Evolutionary conservation across 305 asterid species (phyloP).

Genomic region (Solanum hybrid): DNA sequence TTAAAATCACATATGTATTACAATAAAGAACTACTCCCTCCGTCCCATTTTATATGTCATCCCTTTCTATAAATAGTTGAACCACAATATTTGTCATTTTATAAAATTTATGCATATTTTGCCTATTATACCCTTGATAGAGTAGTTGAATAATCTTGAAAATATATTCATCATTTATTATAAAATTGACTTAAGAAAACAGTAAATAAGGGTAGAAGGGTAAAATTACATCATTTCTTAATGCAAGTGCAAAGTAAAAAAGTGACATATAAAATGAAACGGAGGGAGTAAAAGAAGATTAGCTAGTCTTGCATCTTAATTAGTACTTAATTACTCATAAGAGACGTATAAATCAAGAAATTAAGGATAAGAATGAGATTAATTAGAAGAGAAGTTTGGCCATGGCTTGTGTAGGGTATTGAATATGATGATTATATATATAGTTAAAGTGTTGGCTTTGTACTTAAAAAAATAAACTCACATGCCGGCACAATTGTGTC

Average conservation of each 20-base stretch:
- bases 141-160: too few species aligned
- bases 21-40: not conserved
- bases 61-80: too few species aligned
- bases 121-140: too few species aligned
- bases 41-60: too few species aligned
- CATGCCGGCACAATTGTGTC: constrained; percentile 27
- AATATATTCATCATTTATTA: too few species aligned
- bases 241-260: too few species aligned
- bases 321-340: not conserved
- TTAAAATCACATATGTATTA: constrained; percentile 6
- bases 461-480: constrained; percentile 12
- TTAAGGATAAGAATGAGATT: not conserved
- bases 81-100: too few species aligned
- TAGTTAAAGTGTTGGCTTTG: constrained; percentile 15
- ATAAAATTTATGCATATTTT: too few species aligned
- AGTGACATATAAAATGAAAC: too few species aligned
- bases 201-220: too few species aligned
- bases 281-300: not conserved
- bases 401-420: not conserved
- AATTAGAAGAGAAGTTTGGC: constrained; percentile 2
- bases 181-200: too few species aligned
- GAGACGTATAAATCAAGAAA: not conserved
- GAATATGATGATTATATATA: not conserved
- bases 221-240: too few species aligned
- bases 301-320: not conserved